Percentiles rank a stretch among this genome's conserved stretches.
These are phyloP conservation scores for Coniosporium tulheliwenetii DNA, from an alignment of 2,329 filamentous ascomycete species.

Conservation along the genomic window DNA sequence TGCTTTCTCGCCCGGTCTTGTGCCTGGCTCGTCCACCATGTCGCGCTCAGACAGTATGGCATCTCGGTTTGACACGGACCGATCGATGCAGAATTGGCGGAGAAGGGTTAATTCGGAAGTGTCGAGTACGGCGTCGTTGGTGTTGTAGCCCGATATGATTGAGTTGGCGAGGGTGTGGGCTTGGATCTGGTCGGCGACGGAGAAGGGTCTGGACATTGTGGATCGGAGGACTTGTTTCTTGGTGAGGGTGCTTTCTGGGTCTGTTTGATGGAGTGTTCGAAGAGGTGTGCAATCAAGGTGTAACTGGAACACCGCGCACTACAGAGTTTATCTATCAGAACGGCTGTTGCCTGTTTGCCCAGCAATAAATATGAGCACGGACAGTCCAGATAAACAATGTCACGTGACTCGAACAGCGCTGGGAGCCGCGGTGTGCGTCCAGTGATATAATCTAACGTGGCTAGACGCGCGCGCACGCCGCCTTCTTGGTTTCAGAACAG, in stretches of 20 bases:
- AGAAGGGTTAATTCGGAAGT: neutral
- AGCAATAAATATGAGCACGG: too few species aligned
- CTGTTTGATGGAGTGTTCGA: neutral
- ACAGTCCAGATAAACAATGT: too few species aligned
- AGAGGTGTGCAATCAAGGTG: neutral
- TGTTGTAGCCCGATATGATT: neutral
- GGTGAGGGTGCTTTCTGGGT: neutral
- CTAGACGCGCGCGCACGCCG: too few species aligned
- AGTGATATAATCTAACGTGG: too few species aligned
- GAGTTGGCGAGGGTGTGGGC: conserved; percentile 1
- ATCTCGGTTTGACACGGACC: neutral
- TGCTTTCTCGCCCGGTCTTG: neutral
- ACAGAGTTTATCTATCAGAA: neutral
- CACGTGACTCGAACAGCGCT: too few species aligned
- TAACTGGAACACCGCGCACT: neutral
- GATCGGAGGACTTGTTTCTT: neutral
- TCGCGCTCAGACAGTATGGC: neutral
- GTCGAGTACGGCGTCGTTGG: neutral
- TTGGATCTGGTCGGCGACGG: neutral
- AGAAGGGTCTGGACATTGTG: neutral
- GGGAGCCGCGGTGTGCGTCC: too few species aligned
- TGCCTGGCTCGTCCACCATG: neutral
- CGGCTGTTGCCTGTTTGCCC: neutral
- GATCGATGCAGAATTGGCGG: neutral
- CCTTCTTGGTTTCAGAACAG: too few species aligned